Base-by-base conservation (phyloP, 345 rosid genomes). In the Euclidium syriacum region DNA sequence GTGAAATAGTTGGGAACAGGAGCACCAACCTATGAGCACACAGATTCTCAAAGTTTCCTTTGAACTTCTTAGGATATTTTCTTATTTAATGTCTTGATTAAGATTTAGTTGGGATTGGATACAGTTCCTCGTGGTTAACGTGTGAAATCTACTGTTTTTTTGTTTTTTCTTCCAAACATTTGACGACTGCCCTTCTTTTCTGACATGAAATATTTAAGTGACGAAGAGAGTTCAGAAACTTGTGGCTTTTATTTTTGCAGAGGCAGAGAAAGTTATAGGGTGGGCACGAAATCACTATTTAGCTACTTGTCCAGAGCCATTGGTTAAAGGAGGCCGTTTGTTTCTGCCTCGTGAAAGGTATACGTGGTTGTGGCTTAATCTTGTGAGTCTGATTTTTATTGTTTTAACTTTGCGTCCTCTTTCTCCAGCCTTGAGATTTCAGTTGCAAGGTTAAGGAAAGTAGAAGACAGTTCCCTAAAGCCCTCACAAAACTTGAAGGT, bases 201-300 rank as follows among this genome's bases (percentile, higher is more conserved):
- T 25, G 16, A 17, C 35, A 48, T 49, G 6, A 47, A 33, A 16
- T 35, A 48, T 62, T 12, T 26, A 50, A 25, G 27, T 29, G 50
- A 62, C 14, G 30, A 59, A 19, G 41, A 36, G 55, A 23, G 44
- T 14, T 62, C 7, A 62, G 30, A 62, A 36, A 62, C 40, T 47
- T 67, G 62, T 56, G 65, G 51, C 47, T 16, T 73, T 70, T 61
- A 27, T 49, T 49, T 44, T 34, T 72, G 58, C 82, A 92, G 98
- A 83, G 79, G 89, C 95, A 74, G 96, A 86, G 80, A 92, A 85
- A 74, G 76, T 85, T 74, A 81, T 89, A 70, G 98, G 98, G 46
- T 92, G 95, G 98, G 96, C 98, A 1, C 85, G 78, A 81, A 92
- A 92, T 77, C 87, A 86, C 59, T 77, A 89, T 69, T 60, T 92